Percentiles rank a stretch among this genome's conserved stretches.
These are phyloP conservation scores for Allantophomopsis lycopodina DNA, from an alignment of 2,329 filamentous ascomycete genomes.

Conservation along the genomic window DNA sequence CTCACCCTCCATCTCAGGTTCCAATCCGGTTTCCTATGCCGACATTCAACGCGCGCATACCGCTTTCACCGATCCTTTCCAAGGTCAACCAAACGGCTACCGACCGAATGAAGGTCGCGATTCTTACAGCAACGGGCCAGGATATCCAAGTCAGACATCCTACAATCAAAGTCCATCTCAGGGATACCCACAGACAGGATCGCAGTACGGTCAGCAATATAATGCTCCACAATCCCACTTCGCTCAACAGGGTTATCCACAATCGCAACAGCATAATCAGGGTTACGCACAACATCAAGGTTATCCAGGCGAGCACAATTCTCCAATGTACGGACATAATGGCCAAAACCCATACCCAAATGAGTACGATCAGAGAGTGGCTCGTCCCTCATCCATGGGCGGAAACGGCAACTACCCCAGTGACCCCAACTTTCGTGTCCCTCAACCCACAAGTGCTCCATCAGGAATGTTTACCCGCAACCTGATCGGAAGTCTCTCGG, in stretches of 20 bases:
- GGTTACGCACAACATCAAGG: slow-evolving; percentile 8
- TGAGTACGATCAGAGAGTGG: not conserved
- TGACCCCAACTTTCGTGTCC: slow-evolving; percentile 5
- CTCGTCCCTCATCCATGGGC: not conserved
- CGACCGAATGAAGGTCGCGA: slow-evolving; percentile 23
- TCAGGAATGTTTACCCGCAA: slow-evolving; percentile 90
- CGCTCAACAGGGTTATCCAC: not conserved
- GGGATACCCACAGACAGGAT: not conserved
- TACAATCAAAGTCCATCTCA: not conserved
- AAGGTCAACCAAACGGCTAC: slow-evolving; percentile 13
- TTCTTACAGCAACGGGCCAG: slow-evolving; percentile 8
- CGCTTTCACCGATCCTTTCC: slow-evolving; percentile 11
- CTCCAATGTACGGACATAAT: not conserved
- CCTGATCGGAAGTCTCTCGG: slow-evolving; percentile 80
- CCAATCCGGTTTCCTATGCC: slow-evolving; percentile 65
- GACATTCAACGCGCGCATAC: slow-evolving; percentile 26
- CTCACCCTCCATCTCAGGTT: slow-evolving; percentile 68
- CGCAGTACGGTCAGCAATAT: slow-evolving; percentile 1
- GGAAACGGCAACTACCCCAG: not conserved
- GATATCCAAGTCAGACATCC: slow-evolving; percentile 1
- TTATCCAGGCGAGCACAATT: not conserved
- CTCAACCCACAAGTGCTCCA: slow-evolving; percentile 25
- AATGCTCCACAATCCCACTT: slow-evolving; percentile 4
- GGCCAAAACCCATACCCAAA: not conserved
- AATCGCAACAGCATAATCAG: slow-evolving; percentile 1